Evolutionary conservation across 257 asterid genomes (phyloP), one percentile per base, ranked within the genome.

Genomic region (Nicotiana tomentosiformis): DNA sequence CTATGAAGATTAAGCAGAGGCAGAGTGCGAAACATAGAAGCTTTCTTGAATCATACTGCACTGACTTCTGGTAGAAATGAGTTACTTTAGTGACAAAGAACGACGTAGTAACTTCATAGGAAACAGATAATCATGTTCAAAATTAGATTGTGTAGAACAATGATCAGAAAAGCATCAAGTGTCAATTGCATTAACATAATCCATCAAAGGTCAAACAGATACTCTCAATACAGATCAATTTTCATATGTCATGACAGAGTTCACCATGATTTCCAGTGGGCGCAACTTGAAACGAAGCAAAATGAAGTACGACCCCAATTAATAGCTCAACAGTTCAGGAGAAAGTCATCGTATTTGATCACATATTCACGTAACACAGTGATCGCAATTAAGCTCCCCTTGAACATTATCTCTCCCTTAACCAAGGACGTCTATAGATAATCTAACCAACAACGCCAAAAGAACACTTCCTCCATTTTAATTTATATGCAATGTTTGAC

Each of bases 101-200:
- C 20, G 0, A 39, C 20, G n/a, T 70, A 70, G 12, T 11, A 72
- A 69, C n/a, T 69, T 37, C 33, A n/a, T 10, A 10, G 18, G 77
- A 69, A 39, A 37, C 57, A 10, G 18, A 39, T 39, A 37, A 12
- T 55, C 78, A 43, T 12, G 60, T 20, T 49, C 35, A 56, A 23
- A 23, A 46, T 72, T 51, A 72, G 78, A 43, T 72, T 46, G 37
- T 33, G 58, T n/a, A 72, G 60, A 72, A 72, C 78, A 72, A 72
- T 29, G 7, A 72, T 72, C 20, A 72, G 37, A 72, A 72, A 43
- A 10, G 20, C 14, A 46, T 72, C 20, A 20, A 43, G 10, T n/a
- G 26, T 39, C 43, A 70, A 53, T 14, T 53, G 5, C 57, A 53
- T 11, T 53, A 53, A 10, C 57, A 53, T 53, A 53, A 53, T n/a